A percentile compares a stretch with the other conserved stretches of the same genome.
Evolutionary conservation across 2,329 filamentous ascomycete genomes (phyloP).

Genomic region (Lachnellula subtilissima): DNA sequence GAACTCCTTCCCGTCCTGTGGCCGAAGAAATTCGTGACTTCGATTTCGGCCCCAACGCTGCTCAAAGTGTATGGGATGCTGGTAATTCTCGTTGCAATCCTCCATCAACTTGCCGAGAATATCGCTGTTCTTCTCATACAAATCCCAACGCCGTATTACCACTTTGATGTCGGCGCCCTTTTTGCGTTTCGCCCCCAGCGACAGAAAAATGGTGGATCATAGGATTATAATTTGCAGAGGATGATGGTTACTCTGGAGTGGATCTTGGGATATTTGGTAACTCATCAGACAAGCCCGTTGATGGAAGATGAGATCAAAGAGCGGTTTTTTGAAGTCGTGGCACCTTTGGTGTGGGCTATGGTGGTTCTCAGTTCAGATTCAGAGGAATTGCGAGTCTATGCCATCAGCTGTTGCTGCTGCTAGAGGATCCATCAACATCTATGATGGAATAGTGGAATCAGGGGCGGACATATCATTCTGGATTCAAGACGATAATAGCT

Average conservation of each 20-base stretch:
- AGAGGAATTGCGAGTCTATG: background rate
- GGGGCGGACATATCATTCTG: background rate
- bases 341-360: background rate
- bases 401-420: background rate
- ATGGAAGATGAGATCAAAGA: background rate
- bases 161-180: background rate
- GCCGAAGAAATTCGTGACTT: background rate
- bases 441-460: background rate
- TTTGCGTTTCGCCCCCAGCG: background rate
- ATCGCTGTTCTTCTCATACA: background rate
- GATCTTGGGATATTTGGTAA: background rate
- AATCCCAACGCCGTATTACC: background rate
- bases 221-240: background rate
- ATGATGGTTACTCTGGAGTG: background rate
- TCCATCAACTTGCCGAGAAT: background rate
- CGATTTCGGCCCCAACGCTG: background rate
- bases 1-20: background rate
- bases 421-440: background rate
- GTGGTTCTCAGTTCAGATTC: background rate
- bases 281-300: background rate
- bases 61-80: background rate
- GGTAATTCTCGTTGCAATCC: background rate
- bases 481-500: background rate
- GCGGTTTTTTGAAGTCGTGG: background rate
- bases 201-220: background rate